A percentile compares a stretch with the other conserved stretches of the same genome.
Conservation (phyloP, 129 eudicot species). For the Flaveria trinervia region DNA sequence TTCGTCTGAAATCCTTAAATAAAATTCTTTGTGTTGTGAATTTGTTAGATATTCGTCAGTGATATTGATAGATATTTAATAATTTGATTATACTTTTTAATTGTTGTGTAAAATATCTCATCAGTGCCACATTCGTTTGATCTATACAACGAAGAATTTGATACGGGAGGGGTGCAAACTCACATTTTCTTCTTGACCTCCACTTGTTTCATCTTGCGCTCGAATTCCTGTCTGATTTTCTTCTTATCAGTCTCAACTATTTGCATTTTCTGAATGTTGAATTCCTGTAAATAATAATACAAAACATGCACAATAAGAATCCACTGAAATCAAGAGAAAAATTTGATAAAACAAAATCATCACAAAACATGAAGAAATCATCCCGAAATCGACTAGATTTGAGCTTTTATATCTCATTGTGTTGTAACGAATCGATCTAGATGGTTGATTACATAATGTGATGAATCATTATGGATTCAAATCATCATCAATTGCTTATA, state of each 20-base stretch:
- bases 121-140: too few relatives aligned
- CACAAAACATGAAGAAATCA: background rate
- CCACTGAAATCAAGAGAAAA: background rate
- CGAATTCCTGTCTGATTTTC: constrained; percentile 68
- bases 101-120: too few relatives aligned
- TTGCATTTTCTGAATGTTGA: constrained; percentile 78
- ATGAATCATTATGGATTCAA: background rate
- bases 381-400: background rate
- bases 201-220: constrained; percentile 79
- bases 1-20: too few relatives aligned
- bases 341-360: background rate
- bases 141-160: too few relatives aligned
- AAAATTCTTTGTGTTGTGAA: too few relatives aligned
- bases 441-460: background rate
- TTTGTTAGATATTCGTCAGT: too few relatives aligned
- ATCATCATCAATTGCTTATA: constrained; percentile 3
- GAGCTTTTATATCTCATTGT: too few relatives aligned
- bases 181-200: constrained; percentile 80
- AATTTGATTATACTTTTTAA: too few relatives aligned
- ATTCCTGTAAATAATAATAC: constrained; percentile 50
- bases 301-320: background rate
- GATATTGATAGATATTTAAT: too few relatives aligned
- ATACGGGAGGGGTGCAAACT: background rate
- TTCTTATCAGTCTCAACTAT: constrained; percentile 80
- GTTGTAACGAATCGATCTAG: background rate